Conservation (phyloP, 73 alveolate genomes). For the Paramecium biaurelia region DNA sequence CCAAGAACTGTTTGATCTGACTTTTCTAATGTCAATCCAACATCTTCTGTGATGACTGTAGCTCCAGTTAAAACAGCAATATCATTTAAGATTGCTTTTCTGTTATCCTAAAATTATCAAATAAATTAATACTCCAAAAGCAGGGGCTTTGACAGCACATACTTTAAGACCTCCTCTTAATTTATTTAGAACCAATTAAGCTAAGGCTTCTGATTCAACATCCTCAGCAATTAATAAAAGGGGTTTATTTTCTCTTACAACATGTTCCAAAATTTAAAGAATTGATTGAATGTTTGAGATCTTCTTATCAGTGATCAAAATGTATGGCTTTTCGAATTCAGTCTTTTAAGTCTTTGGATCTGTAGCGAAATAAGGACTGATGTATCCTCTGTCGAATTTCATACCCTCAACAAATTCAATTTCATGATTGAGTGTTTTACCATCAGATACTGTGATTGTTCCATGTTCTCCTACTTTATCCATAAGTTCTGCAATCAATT, state of each 20-base stretch:
- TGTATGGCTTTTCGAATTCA: slow-evolving; percentile 92
- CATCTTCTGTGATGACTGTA: slow-evolving; percentile 90
- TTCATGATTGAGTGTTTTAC: slow-evolving; percentile 95
- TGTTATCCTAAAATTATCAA: slow-evolving; percentile 74
- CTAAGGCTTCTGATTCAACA: slow-evolving; percentile 95
- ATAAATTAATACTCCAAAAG: slow-evolving; percentile 78
- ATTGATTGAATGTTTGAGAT: slow-evolving; percentile 89
- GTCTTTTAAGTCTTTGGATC: slow-evolving; percentile 89
- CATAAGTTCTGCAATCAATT: slow-evolving; percentile 91
- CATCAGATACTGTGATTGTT: slow-evolving; percentile 88
- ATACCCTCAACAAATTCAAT: slow-evolving; percentile 98
- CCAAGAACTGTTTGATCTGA: slow-evolving; percentile 87
- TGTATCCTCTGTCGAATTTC: slow-evolving; percentile 97
- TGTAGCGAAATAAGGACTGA: slow-evolving; percentile 98
- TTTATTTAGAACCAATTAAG: slow-evolving; percentile 94
- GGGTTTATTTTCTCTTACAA: slow-evolving; percentile 86
- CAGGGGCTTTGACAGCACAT: slow-evolving; percentile 98
- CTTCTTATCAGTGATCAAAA: slow-evolving; percentile 95
- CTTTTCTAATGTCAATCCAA: slow-evolving; percentile 83
- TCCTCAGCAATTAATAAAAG: slow-evolving; percentile 96
- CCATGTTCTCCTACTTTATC: slow-evolving; percentile 98
- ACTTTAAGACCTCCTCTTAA: slow-evolving; percentile 97
- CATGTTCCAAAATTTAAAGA: slow-evolving; percentile 86
- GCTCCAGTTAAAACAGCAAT: slow-evolving; percentile 95
- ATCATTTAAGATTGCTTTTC: slow-evolving; percentile 93